Evolutionary conservation across 1,284 basidiomycete genomes (phyloP), one percentile per base, ranked within the genome.

Genomic region (Cryptococcus amylolentus): DNA sequence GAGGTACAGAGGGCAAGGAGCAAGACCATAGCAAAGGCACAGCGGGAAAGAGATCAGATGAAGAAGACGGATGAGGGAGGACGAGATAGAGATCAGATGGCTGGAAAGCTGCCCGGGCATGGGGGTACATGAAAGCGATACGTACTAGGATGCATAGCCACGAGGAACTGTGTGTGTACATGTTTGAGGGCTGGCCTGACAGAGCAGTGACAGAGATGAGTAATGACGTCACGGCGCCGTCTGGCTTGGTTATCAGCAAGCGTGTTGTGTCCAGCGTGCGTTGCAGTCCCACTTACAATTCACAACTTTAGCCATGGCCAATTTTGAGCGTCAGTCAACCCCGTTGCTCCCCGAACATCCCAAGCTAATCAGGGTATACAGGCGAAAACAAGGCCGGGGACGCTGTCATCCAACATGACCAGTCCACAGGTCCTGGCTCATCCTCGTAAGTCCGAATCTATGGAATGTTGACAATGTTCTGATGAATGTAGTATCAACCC

Each of bases 391-490:
- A 69, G 58, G 68, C 68, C 9, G 63, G 65, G 9, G 73, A 75
- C 56, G 68, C 38, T 5, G 53, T 56, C 31, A 54, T 75, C 18
- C 61, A 62, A n/a, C 63, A 67, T 35, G 59, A 73, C 44, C 58
- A 67, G 5, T 54, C 66, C 5, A 51, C 51, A 52, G 71, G 70
- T 16, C 73, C 73, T 1, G 69, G 54, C 5, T 61, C 69, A 10
- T 70, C 73, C 23, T 54, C 49, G 73, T 75, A 51, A 63, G 72
- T 66, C 2, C n/a, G n/a, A n/a, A 5, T 14, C 8, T 20, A 27
- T 43, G 9, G 44, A n/a, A 8, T 16, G 14, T 26, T n/a, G 44
- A n/a, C 26, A 8, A 46, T 20, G 14, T 10, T 4, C 27, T 23
- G 16, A 20, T 35, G 31, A 31, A 12, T 27, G n/a, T 31, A 71